Evolutionary conservation across 805 yeast species (phyloP), one percentile per base, ranked within the genome.

Genomic region (Wickerhamiella hasegawae): DNA sequence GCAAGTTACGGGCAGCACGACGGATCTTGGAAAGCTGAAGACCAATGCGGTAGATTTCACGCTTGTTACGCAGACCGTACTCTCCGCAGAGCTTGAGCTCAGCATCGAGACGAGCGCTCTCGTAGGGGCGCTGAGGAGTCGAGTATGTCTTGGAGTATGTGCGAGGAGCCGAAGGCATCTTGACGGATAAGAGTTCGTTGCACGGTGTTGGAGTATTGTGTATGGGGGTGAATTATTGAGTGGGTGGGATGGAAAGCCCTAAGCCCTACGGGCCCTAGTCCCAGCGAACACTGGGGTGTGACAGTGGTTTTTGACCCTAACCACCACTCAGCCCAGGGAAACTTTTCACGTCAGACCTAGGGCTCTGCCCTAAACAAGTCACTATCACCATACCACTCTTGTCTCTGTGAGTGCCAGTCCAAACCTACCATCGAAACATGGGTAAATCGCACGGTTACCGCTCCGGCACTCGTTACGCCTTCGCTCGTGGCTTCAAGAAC

Each of bases 401-500:
- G n/a, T n/a, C n/a, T n/a, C n/a, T n/a, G n/a, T n/a, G n/a, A n/a
- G n/a, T n/a, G n/a, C n/a, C n/a, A n/a, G n/a, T n/a, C n/a, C n/a
- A n/a, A n/a, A n/a, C n/a, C n/a, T n/a, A n/a, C n/a, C n/a, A n/a
- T 9, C 16, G n/a, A 29, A 19, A 4, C 40, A 48, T 48, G 53
- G 53, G 52, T 45, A 46, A 50, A 46, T 40, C 84, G 69, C 95
- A 83, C 73, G 98, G 98, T 79, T 85, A 83, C 78, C 85, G 98
- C 85, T 84, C 96, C 60, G 90, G 98, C 73, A 87, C 98, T 72
- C 94, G 98, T 72, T 90, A 90, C 85, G 92, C 92, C 73, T 90
- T 90, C 93, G 82, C 84, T 71, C 90, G 98, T 71, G 97, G 87
- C 78, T 90, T 79, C 85, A 85, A 81, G 77, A 76, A 76, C 68